A percentile compares a stretch with the other conserved stretches of the same genome.
Conservation (phyloP, 2,329 filamentous ascomycete genomes). For the Pseudocercospora crystallina region DNA sequence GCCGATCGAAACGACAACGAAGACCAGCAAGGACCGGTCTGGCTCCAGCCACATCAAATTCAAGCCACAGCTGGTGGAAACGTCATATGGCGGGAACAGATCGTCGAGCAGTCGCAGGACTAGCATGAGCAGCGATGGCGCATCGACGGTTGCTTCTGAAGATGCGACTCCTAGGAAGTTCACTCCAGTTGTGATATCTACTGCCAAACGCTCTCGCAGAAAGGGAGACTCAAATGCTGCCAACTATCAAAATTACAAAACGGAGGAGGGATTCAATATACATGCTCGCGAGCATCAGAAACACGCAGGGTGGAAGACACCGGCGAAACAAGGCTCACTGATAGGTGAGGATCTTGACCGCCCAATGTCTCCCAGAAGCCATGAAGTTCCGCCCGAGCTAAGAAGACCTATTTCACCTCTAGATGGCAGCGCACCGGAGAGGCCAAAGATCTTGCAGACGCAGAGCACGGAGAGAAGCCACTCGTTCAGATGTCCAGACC, state of each 20-base stretch:
- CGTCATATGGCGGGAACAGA: constrained; percentile 29
- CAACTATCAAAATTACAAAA: constrained; percentile 66
- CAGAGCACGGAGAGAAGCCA: constrained; percentile 37
- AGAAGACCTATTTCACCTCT: constrained; percentile 27
- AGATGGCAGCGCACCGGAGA: constrained; percentile 35
- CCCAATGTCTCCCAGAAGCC: constrained; percentile 9
- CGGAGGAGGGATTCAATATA: constrained; percentile 49
- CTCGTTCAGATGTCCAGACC: constrained; percentile 61
- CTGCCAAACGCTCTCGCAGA: constrained; percentile 68
- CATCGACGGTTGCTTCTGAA: constrained; percentile 14
- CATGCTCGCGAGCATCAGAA: constrained; percentile 33
- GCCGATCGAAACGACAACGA: constrained; percentile 40
- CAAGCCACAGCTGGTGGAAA: constrained; percentile 36
- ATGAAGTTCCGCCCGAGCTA: constrained; percentile 24
- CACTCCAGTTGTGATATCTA: constrained; percentile 78
- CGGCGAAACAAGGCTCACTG: neutral
- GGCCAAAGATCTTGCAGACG: constrained; percentile 33
- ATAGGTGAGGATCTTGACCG: constrained; percentile 11
- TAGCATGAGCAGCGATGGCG: constrained; percentile 19
- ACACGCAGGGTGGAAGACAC: constrained; percentile 26
- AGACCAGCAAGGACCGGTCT: constrained; percentile 29
- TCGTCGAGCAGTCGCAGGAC: constrained; percentile 21
- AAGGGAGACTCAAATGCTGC: constrained; percentile 64
- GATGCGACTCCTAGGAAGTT: constrained; percentile 53
- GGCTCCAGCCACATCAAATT: constrained; percentile 28